Conservation (phyloP, 768 basidiomycete genomes). For the Melanogaster broomeanus region DNA sequence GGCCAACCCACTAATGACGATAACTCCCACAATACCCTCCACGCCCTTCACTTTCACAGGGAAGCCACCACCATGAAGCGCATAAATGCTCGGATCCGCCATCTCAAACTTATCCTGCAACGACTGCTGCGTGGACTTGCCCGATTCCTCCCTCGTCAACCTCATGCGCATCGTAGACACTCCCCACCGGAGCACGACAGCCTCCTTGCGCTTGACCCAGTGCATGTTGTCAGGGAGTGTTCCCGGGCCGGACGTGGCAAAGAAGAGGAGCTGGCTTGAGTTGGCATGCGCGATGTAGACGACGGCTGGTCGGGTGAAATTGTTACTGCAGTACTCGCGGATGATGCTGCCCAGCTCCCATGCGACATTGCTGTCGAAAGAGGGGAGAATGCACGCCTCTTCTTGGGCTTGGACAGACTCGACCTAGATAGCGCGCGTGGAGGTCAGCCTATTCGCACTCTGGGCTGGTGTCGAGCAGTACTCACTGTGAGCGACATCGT, state of each 20-base stretch:
- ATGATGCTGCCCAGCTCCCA: slow-evolving; percentile 34
- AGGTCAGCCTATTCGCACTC: no score
- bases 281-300: slow-evolving; percentile 27
- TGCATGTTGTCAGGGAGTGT: slow-evolving; percentile 28
- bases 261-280: slow-evolving; percentile 27
- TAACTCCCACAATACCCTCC: no score
- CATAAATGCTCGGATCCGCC: no score
- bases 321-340: slow-evolving; percentile 18
- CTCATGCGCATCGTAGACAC: no score
- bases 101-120: neutral
- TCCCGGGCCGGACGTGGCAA: slow-evolving; percentile 21
- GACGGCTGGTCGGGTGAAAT: slow-evolving; percentile 18
- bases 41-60: no score
- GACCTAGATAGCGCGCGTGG: slow-evolving; percentile 9
- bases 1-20: slow-evolving; percentile 18
- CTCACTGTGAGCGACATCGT: slow-evolving; percentile 16
- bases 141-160: no score
- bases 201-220: slow-evolving; percentile 32
- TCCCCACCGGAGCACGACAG: slow-evolving; percentile 29
- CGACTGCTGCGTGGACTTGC: neutral
- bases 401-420: slow-evolving; percentile 26
- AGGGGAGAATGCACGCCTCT: slow-evolving; percentile 21
- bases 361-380: slow-evolving; percentile 34
- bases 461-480: no score
- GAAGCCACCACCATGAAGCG: no score